Conservation (phyloP, 257 asterid genomes). For the Penstemon barbatus region DNA sequence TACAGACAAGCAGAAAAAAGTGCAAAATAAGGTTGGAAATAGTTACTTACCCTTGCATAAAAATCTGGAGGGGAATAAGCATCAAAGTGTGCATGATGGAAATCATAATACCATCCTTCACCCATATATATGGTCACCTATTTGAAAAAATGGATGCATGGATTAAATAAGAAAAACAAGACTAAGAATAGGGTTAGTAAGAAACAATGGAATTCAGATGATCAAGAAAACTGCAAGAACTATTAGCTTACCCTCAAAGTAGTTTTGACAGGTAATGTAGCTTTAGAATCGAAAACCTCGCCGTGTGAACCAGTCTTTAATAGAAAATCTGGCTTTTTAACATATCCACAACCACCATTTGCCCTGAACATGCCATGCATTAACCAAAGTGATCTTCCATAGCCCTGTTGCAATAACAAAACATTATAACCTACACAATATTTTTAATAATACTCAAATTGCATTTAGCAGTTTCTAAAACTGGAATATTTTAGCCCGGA, state of each 20-base stretch:
- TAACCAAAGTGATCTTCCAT: slow-evolving; percentile 92
- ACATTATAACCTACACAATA: slow-evolving; percentile 9
- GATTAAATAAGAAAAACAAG: slow-evolving; percentile 5
- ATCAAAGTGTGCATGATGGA: slow-evolving; percentile 72
- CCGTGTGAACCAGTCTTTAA: slow-evolving; percentile 49
- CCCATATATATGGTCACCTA: slow-evolving; percentile 93
- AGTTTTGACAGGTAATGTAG: slow-evolving; percentile 56
- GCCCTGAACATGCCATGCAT: slow-evolving; percentile 96
- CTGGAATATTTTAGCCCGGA: too few species aligned
- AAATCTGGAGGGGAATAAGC: slow-evolving; percentile 90
- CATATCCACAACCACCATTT: slow-evolving; percentile 90
- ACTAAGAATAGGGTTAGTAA: slow-evolving; percentile 17
- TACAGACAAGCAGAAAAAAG: slow-evolving; percentile 11
- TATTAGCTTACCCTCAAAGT: slow-evolving; percentile 62
- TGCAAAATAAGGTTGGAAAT: neutral
- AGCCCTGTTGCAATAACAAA: slow-evolving; percentile 55
- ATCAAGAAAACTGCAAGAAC: neutral
- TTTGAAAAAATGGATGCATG: slow-evolving; percentile 23
- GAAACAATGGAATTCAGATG: neutral
- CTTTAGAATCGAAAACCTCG: slow-evolving; percentile 65
- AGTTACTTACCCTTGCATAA: slow-evolving; percentile 68
- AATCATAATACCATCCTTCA: slow-evolving; percentile 90
- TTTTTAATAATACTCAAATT: neutral
- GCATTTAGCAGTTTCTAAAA: neutral
- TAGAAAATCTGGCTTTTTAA: slow-evolving; percentile 73